Conservation (phyloP, 106 monocot genomes). For the Narthecium ossifragum region DNA sequence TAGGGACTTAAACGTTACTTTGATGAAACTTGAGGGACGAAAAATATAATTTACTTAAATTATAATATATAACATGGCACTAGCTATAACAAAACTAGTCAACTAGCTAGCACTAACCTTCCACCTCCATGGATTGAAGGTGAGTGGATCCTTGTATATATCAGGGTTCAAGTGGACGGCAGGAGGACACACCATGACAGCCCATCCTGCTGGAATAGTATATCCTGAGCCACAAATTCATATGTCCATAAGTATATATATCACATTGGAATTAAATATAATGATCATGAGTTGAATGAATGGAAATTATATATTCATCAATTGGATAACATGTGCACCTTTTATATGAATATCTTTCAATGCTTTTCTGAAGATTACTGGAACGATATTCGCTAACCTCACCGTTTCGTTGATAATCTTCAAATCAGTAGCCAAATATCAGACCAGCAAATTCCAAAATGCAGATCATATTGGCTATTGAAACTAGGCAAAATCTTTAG, state of each 20-base stretch:
- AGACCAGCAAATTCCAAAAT: background rate
- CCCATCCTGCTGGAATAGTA: slow-evolving; percentile 69
- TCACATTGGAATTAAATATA: too few species aligned
- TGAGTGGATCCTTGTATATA: slow-evolving; percentile 56
- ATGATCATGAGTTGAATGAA: background rate
- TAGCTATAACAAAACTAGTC: too few species aligned
- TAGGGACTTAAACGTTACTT: too few species aligned
- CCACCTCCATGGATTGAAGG: slow-evolving; percentile 69
- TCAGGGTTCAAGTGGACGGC: slow-evolving; percentile 67
- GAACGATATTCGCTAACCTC: slow-evolving; percentile 61
- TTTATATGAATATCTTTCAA: slow-evolving; percentile 46
- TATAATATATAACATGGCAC: too few species aligned
- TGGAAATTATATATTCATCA: background rate
- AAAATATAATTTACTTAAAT: too few species aligned
- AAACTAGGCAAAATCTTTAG: background rate
- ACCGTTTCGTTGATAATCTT: slow-evolving; percentile 53
- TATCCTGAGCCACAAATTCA: slow-evolving; percentile 27
- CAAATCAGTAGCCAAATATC: background rate
- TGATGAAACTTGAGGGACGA: too few species aligned
- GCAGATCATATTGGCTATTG: background rate
- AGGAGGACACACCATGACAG: slow-evolving; percentile 57
- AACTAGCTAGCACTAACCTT: too few species aligned
- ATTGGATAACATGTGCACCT: slow-evolving; percentile 28
- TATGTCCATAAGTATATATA: background rate
- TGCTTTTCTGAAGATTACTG: slow-evolving; percentile 63